A percentile compares a stretch with the other conserved stretches of the same genome.
These are phyloP conservation scores for Clitopilus passeckerianus DNA, from an alignment of 768 basidiomycete genomes.

Conservation along the genomic window DNA sequence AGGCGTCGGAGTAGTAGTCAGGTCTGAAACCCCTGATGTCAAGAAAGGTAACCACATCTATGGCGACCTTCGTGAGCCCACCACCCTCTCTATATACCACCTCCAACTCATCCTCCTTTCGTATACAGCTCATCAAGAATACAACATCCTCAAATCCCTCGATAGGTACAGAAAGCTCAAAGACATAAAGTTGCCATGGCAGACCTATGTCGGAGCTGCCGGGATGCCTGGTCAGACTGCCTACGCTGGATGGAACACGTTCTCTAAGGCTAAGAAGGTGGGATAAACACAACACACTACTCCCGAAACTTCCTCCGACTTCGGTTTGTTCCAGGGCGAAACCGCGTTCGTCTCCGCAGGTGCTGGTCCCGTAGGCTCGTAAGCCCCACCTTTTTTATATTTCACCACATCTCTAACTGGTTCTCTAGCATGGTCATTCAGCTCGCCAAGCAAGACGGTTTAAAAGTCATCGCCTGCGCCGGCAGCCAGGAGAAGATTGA, in stretches of 20 bases:
- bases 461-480: conserved; percentile 67
- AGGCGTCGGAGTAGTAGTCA: conserved; percentile 16
- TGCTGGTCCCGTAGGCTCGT: conserved; percentile 56
- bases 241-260: conserved; percentile 34
- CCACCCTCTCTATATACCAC: conserved; percentile 1
- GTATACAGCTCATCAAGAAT: conserved; percentile 33
- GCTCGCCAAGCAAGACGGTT: conserved; percentile 42
- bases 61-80: conserved; percentile 13
- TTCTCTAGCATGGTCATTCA: conserved; percentile 40
- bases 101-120: conserved; percentile 20
- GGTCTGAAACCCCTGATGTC: conserved; percentile 14
- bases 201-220: conserved; percentile 39
- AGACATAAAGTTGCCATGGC: conserved; percentile 41
- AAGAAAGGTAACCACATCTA: conserved; percentile 27
- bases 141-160: conserved; percentile 23
- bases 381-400: conserved; percentile 13
- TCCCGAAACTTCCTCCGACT: neutral
- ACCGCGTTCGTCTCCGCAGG: conserved; percentile 34
- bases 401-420: neutral
- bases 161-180: conserved; percentile 20
- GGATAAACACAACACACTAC: no score
- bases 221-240: conserved; percentile 46
- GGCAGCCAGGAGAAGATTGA: conserved; percentile 69
- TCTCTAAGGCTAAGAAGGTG: conserved; percentile 30
- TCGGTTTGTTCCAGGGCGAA: conserved; percentile 26